phyloP scores from a whole-genome alignment of 345 rosid genomes.

The Microcos paniculata region DNA sequence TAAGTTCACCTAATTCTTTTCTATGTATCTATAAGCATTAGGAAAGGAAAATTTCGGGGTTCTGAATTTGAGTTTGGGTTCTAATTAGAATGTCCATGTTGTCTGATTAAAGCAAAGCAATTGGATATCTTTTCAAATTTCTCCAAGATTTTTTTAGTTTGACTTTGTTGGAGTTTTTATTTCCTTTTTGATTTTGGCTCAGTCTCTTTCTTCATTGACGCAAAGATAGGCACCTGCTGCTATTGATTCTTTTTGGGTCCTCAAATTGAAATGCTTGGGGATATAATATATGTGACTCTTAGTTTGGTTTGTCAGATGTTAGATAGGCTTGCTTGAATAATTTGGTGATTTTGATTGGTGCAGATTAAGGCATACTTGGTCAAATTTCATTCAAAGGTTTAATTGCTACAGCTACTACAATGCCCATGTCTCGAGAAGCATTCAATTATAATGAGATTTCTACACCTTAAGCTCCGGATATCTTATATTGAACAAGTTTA shows the following conservation, averaged over 20 bases:
- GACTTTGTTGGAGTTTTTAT: too few species aligned
- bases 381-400: conserved; percentile 25
- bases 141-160: too few species aligned
- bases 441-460: conserved; percentile 73
- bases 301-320: neutral
- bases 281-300: neutral
- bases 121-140: too few species aligned
- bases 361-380: conserved; percentile 18
- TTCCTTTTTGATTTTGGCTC: neutral
- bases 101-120: too few species aligned
- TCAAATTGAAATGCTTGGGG: neutral
- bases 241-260: neutral
- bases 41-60: too few species aligned
- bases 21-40: too few species aligned
- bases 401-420: conserved; percentile 59
- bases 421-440: conserved; percentile 50
- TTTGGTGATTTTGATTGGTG: conserved; percentile 24
- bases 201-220: neutral
- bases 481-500: conserved; percentile 84
- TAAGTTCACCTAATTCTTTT: too few species aligned
- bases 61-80: too few species aligned
- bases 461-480: conserved; percentile 86
- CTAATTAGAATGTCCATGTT: too few species aligned
- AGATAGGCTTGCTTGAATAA: conserved; percentile 5
- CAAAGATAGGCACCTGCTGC: neutral